Conservation (phyloP, 129 eudicot species). For the Cynara cardunculus region DNA sequence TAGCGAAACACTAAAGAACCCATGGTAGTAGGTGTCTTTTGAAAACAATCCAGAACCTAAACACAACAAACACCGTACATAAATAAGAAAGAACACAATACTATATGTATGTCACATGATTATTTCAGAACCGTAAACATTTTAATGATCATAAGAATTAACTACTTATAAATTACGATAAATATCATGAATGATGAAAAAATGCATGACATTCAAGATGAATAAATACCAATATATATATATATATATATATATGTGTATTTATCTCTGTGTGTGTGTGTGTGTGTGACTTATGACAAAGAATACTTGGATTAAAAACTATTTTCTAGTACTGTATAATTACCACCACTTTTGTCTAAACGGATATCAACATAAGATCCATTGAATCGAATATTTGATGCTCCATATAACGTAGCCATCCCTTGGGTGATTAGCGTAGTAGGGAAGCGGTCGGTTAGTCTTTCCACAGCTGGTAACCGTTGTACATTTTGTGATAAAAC, state of each 20-base stretch:
- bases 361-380: conserved; percentile 63
- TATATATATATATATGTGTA: too few relatives aligned
- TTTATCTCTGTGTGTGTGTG: too few relatives aligned
- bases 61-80: too few relatives aligned
- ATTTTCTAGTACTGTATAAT: not conserved
- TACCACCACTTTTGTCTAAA: conserved; percentile 71
- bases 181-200: too few relatives aligned
- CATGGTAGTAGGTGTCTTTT: conserved; percentile 65
- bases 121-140: too few relatives aligned
- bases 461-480: conserved; percentile 51
- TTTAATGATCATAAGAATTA: too few relatives aligned
- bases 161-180: too few relatives aligned
- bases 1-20: conserved; percentile 82
- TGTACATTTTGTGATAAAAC: conserved; percentile 46
- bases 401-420: conserved; percentile 51
- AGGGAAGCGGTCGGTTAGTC: conserved; percentile 47
- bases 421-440: conserved; percentile 42
- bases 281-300: too few relatives aligned
- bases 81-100: not conserved
- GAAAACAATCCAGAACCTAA: conserved; percentile 62
- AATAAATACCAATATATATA: too few relatives aligned
- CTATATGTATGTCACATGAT: too few relatives aligned
- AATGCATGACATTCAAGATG: too few relatives aligned
- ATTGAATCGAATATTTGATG: conserved; percentile 49
- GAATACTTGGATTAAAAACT: too few relatives aligned